Evolutionary conservation across 108 stramenopile genomes (phyloP), one percentile per base, ranked within the genome.

Genomic region (Seminavis robusta): DNA sequence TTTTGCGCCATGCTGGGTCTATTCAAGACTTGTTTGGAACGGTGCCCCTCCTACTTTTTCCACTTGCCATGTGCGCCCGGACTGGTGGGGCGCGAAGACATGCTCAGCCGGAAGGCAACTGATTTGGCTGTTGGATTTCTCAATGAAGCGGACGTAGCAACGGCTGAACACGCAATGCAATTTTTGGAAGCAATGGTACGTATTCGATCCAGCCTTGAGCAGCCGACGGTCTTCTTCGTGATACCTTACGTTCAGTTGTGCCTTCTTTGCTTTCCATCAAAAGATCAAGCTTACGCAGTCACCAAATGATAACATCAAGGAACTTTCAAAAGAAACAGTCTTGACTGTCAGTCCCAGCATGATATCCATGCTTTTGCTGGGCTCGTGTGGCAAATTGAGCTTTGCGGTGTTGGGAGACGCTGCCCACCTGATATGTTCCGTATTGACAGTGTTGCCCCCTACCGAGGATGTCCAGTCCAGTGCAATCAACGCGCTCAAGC

Each of bases 31-130:
- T 61, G 52, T 33, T 47, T 49, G 21, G 33, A 44, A 17, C 39
- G 16, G 3, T 61, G 60, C 41, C 72, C 72, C 0, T 3, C 31
- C 8, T 61, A 66, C 37, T 41, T 73, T 8, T 21, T 61, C 7
- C 43, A 47, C 21, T 21, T 72, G 24, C 44, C 63, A 1, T 46
- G 41, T 17, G 41, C 47, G 13, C 38, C 26, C 19, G 48, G 20
- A 36, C 40, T 48, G 4, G 61, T 56, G 11, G 13, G 17, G 0
- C 36, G 56, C 16, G 61, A 53, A 25, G 58, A 60, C 25, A n/a
- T 32, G 2, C 19, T 72, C 27, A 0, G 64, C 10, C 38, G 29
- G 2, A 52, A 24, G n/a, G 63, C 57, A 8, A 32, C 65, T 20
- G 58, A 15, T 46, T 42, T 27, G 65, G 44, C 0, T 43, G 45